Evolutionary conservation across 441 rosid genomes (phyloP).

Genomic region (Cnidoscolus chayamansa): DNA sequence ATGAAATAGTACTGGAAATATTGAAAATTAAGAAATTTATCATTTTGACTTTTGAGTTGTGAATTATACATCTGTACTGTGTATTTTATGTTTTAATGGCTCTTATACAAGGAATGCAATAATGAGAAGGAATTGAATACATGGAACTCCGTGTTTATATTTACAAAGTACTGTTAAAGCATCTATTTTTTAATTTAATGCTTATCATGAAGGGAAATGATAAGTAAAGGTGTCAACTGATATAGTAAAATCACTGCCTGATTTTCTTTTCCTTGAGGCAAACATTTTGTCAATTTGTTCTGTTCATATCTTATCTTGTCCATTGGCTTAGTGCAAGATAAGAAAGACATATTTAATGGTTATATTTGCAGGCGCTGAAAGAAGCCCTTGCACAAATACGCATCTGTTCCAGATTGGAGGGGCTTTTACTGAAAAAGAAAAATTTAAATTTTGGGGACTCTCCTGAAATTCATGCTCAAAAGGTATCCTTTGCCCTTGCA

Average conservation of each 20-base stretch:
- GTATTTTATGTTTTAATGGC: not conserved
- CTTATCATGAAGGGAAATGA: no score
- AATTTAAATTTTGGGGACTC: conserved; percentile 72
- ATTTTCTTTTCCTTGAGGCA: not conserved
- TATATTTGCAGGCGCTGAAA: conserved; percentile 61
- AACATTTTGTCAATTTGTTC: not conserved
- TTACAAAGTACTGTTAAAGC: not conserved
- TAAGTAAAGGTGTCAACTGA: not conserved
- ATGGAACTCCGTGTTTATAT: not conserved
- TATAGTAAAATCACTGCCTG: not conserved
- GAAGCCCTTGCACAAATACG: conserved; percentile 72
- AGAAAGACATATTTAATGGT: conserved; percentile 20
- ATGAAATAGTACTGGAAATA: not conserved
- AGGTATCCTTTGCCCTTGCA: conserved; percentile 44
- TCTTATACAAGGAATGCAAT: not conserved
- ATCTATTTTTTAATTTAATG: not conserved
- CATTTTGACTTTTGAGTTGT: not conserved
- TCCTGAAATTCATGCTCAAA: conserved; percentile 84
- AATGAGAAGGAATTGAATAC: not conserved
- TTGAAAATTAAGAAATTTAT: not conserved
- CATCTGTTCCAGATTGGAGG: conserved; percentile 76
- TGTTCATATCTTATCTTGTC: not conserved
- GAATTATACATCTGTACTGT: not conserved
- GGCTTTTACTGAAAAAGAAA: conserved; percentile 68
- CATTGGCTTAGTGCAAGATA: not conserved